Conservation (phyloP, 345 rosid genomes). For the Draba incana region DNA sequence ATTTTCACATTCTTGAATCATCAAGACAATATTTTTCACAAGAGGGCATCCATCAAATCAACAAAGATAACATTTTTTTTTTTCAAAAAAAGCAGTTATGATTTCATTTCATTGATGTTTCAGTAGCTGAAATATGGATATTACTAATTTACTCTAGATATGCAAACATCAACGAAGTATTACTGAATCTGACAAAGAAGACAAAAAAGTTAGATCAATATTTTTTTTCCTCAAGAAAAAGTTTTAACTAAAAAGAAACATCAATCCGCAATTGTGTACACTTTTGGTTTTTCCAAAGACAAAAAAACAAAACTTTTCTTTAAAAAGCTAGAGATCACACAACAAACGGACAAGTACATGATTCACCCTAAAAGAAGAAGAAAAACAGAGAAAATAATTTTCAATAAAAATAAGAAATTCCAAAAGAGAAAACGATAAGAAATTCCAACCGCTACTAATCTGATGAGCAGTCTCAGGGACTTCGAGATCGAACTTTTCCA, state of each 20-base stretch:
- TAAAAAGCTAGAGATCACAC: conserved; percentile 29
- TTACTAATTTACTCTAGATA: neutral
- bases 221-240: neutral
- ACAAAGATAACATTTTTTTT: neutral
- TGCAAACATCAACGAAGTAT: conserved; percentile 19
- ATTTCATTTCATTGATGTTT: neutral
- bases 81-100: neutral
- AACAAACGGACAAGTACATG: conserved; percentile 34
- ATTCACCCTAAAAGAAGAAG: neutral
- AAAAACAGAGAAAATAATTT: neutral
- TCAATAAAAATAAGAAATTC: neutral
- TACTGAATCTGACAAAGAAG: conserved; percentile 17
- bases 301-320: neutral
- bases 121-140: conserved; percentile 16
- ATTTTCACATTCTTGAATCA: neutral
- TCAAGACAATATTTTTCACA: neutral
- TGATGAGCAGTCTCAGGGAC: conserved; percentile 87
- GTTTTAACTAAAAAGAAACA: neutral
- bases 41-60: neutral
- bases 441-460: conserved; percentile 67
- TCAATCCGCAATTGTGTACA: neutral
- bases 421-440: conserved; percentile 1
- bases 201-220: neutral
- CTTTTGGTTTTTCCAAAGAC: neutral
- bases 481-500: conserved; percentile 43